Percentiles rank a stretch among this genome's conserved stretches.
Evolutionary conservation across 2,329 filamentous ascomycete genomes (phyloP).

Genomic region (Dactylonectria macrodidyma): DNA sequence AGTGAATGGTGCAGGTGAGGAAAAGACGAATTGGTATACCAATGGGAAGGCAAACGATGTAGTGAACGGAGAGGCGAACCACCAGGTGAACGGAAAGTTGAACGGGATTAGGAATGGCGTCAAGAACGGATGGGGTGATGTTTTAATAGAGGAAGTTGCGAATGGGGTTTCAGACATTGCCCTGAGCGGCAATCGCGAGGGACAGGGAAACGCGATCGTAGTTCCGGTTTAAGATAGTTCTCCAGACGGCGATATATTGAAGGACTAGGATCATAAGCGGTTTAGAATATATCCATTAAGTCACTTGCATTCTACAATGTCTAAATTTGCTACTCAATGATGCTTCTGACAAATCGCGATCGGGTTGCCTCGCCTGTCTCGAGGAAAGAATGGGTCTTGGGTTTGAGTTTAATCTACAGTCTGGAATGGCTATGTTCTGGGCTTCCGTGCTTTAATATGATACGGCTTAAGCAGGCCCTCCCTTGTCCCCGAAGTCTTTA

Average conservation of each 20-base stretch:
- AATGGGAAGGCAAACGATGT: neutral
- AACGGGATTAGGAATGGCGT: neutral
- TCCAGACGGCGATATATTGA: too few relatives aligned
- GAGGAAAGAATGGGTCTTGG: too few relatives aligned
- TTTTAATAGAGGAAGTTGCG: neutral
- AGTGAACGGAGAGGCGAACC: neutral
- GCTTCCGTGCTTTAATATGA: too few relatives aligned
- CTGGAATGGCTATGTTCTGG: too few relatives aligned
- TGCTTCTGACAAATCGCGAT: too few relatives aligned
- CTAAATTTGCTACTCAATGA: too few relatives aligned
- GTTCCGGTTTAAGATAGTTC: neutral
- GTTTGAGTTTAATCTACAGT: too few relatives aligned
- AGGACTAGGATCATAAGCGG: too few relatives aligned
- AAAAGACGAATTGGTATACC: neutral
- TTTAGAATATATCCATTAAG: too few relatives aligned
- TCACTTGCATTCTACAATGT: too few relatives aligned
- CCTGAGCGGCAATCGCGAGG: neutral
- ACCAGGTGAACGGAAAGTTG: neutral
- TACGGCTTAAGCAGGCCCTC: neutral
- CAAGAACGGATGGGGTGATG: neutral
- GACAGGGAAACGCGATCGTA: neutral
- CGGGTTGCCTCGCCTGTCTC: too few relatives aligned
- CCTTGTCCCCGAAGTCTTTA: too few relatives aligned
- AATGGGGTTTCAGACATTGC: neutral
- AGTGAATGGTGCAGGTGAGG: neutral